Percentiles rank a stretch among this genome's conserved stretches.
Conservation (phyloP, 2,329 filamentous ascomycete genomes). For the Samsoniella hepiali region DNA sequence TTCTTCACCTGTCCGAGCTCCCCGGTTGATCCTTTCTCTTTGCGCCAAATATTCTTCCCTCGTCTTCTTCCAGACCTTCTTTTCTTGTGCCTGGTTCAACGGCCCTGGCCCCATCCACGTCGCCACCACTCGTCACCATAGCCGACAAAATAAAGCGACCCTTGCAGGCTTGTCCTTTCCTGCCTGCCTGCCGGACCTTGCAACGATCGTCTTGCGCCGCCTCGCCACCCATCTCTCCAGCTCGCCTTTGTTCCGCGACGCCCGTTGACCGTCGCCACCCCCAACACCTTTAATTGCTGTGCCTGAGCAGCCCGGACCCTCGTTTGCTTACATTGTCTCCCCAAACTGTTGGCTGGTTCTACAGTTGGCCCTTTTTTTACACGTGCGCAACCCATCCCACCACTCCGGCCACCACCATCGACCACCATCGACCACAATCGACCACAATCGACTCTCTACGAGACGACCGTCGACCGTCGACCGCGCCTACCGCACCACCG, state of each 20-base stretch:
- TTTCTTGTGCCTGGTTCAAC: not conserved
- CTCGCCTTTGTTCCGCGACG: not conserved
- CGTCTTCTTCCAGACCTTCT: not conserved
- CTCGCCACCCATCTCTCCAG: not conserved
- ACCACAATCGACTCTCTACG: not conserved
- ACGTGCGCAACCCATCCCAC: not conserved
- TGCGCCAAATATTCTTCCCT: not conserved
- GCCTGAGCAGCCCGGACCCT: not conserved
- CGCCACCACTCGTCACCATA: not conserved
- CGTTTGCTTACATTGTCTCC: slow-evolving; percentile 12
- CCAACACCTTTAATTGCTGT: slow-evolving; percentile 1
- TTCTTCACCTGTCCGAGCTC: not conserved
- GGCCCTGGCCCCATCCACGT: not conserved
- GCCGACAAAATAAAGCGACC: not conserved
- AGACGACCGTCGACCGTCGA: not conserved
- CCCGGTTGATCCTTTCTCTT: slow-evolving; percentile 1
- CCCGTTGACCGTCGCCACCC: slow-evolving; percentile 4
- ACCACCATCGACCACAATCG: too few species aligned
- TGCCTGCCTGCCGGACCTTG: not conserved
- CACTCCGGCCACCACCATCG: not conserved
- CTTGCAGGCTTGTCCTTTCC: not conserved
- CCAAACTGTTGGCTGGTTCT: slow-evolving; percentile 13
- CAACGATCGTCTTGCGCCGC: slow-evolving; percentile 2
- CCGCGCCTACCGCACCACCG: not conserved
- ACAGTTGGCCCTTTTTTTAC: slow-evolving; percentile 9